A percentile compares a stretch with the other conserved stretches of the same genome.
phyloP scores from a whole-genome alignment of 225 moss, liverwort and hornwort genomes.

The Bryoerythrophyllum caledonicum region DNA sequence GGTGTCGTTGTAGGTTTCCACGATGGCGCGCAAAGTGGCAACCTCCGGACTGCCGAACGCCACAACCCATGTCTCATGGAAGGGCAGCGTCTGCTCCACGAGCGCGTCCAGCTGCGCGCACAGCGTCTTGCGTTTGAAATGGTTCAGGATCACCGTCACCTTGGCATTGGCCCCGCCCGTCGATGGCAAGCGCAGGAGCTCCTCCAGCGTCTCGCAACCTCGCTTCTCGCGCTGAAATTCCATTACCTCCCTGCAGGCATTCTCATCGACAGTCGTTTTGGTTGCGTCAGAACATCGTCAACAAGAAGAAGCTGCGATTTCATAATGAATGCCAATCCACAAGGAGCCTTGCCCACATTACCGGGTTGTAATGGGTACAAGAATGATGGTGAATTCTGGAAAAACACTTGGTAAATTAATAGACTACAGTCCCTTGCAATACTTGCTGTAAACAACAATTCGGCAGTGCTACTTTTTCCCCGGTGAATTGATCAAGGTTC shows the following conservation, averaged over 20 bases:
- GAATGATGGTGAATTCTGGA: too few species aligned
- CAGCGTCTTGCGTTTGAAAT: slow-evolving; percentile 76
- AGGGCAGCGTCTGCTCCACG: slow-evolving; percentile 69
- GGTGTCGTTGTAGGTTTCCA: slow-evolving; percentile 72
- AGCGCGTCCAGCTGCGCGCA: slow-evolving; percentile 83
- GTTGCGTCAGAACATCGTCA: too few species aligned
- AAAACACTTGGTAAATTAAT: too few species aligned
- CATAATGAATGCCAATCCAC: too few species aligned
- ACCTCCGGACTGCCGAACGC: slow-evolving; percentile 84
- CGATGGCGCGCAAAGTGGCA: slow-evolving; percentile 50
- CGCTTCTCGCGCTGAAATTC: slow-evolving; percentile 67
- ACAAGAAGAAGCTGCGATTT: too few species aligned
- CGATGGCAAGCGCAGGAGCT: slow-evolving; percentile 72
- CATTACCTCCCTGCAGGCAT: slow-evolving; percentile 54
- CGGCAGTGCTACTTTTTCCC: too few species aligned
- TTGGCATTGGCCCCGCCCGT: slow-evolving; percentile 39
- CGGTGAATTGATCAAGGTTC: too few species aligned
- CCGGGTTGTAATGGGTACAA: too few species aligned
- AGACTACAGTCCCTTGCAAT: too few species aligned
- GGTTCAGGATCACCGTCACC: slow-evolving; percentile 88
- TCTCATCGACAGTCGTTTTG: too few species aligned
- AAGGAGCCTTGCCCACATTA: too few species aligned
- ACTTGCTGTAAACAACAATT: too few species aligned
- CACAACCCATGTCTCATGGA: slow-evolving; percentile 82
- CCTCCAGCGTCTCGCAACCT: slow-evolving; percentile 76